phyloP scores from a whole-genome alignment of 2,329 filamentous ascomycete genomes.

The Periconia macrospinosa region DNA sequence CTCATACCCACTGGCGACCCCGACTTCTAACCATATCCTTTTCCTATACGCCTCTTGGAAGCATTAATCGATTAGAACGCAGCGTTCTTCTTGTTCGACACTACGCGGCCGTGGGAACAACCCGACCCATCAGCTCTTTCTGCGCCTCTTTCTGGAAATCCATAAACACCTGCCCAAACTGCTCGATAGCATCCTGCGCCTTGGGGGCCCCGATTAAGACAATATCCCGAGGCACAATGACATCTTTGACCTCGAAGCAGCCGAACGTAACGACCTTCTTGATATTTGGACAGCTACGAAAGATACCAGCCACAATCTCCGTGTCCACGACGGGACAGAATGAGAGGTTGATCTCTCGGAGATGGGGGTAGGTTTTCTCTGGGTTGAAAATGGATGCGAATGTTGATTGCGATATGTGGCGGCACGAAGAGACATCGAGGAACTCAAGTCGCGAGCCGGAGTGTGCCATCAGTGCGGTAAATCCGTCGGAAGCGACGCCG shows the following conservation, averaged over 20 bases:
- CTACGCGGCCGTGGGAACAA: constrained; percentile 16
- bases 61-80: no score
- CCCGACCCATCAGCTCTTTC: constrained; percentile 19
- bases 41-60: no score
- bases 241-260: constrained; percentile 62
- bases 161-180: constrained; percentile 46
- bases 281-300: constrained; percentile 63
- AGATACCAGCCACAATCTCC: constrained; percentile 64
- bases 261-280: constrained; percentile 63
- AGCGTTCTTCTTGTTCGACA: no score
- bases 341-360: constrained; percentile 74
- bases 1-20: no score
- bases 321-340: constrained; percentile 73
- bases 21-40: no score
- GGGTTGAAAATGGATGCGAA: constrained; percentile 75
- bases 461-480: constrained; percentile 81
- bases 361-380: constrained; percentile 63
- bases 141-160: constrained; percentile 30
- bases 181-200: constrained; percentile 60
- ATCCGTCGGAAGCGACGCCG: constrained; percentile 75
- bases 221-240: constrained; percentile 59
- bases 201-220: constrained; percentile 63
- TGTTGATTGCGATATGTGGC: constrained; percentile 72
- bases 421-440: constrained; percentile 80
- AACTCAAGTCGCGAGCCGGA: constrained; percentile 67